These are phyloP conservation scores for Backusella mclennaniae DNA, from an alignment of 192 early-diverging fungal genomes.

Conservation along the genomic window DNA sequence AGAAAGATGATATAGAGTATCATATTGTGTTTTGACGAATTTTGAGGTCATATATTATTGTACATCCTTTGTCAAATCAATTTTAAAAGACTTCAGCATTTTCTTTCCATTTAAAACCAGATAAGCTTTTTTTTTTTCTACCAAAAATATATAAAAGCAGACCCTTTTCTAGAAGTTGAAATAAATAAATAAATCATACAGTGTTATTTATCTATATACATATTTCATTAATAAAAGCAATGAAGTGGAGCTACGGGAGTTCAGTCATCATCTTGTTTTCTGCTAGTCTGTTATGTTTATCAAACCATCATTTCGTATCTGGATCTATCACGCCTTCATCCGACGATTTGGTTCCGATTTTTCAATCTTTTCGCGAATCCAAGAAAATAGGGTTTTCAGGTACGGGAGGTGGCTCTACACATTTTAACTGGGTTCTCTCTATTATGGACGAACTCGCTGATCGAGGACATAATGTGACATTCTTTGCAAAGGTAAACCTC, in stretches of 20 bases:
- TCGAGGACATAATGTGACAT: neutral
- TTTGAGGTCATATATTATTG: too few species aligned
- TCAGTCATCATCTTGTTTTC: neutral
- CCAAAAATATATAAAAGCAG: too few species aligned
- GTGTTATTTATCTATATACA: too few species aligned
- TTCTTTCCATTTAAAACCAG: too few species aligned
- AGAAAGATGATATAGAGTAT: too few species aligned
- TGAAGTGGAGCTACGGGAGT: neutral
- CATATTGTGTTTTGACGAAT: too few species aligned
- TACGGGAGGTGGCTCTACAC: neutral
- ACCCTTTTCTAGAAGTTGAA: too few species aligned
- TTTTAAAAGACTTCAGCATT: too few species aligned
- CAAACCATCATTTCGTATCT: neutral
- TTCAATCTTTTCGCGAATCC: neutral
- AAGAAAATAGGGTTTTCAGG: neutral
- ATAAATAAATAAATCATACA: too few species aligned
- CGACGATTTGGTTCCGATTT: neutral
- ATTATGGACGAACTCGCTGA: slow-evolving; percentile 6
- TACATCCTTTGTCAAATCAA: too few species aligned
- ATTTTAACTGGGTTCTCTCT: neutral
- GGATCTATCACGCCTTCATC: neutral
- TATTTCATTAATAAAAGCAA: neutral
- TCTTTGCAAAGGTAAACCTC: neutral
- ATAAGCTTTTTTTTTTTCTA: too few species aligned
- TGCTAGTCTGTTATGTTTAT: neutral